Conservation (phyloP, 1,284 basidiomycete genomes). For the Pseudozyma pruni region DNA sequence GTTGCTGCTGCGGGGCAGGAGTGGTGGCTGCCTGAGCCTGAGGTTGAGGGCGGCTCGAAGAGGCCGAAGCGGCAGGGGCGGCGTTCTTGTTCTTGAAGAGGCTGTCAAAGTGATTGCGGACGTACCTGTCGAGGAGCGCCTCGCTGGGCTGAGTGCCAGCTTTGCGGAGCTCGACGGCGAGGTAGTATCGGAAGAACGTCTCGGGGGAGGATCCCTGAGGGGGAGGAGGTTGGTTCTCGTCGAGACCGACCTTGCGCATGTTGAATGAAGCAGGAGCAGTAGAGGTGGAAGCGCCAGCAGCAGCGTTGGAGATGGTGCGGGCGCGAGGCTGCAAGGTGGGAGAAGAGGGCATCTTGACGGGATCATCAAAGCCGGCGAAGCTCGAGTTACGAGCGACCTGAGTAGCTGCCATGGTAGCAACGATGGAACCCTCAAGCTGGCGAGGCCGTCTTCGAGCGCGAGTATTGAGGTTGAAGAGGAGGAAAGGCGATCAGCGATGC, state of each 20-base stretch:
- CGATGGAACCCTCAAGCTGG: constrained; percentile 29
- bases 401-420: constrained; percentile 45
- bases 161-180: constrained; percentile 58
- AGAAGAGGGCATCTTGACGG: constrained; percentile 51
- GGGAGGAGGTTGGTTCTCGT: constrained; percentile 54
- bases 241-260: constrained; percentile 52
- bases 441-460: constrained; percentile 39
- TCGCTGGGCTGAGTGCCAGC: constrained; percentile 58
- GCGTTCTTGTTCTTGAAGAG: constrained; percentile 48
- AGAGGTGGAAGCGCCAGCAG: background rate
- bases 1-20: too few species aligned
- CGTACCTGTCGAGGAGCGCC: constrained; percentile 58
- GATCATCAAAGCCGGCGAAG: constrained; percentile 47
- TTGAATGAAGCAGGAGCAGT: constrained; percentile 26
- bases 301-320: constrained; percentile 23
- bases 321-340: constrained; percentile 32
- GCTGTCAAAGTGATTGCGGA: constrained; percentile 61
- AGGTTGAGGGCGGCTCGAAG: background rate
- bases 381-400: constrained; percentile 48
- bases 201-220: constrained; percentile 53
- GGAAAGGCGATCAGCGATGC: too few species aligned
- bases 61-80: background rate
- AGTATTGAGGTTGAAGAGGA: background rate
- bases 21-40: background rate
- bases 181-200: constrained; percentile 60